Base-by-base conservation (phyloP, 805 yeast genomes). In the Wickerhamiella vanderwaltii region DNA sequence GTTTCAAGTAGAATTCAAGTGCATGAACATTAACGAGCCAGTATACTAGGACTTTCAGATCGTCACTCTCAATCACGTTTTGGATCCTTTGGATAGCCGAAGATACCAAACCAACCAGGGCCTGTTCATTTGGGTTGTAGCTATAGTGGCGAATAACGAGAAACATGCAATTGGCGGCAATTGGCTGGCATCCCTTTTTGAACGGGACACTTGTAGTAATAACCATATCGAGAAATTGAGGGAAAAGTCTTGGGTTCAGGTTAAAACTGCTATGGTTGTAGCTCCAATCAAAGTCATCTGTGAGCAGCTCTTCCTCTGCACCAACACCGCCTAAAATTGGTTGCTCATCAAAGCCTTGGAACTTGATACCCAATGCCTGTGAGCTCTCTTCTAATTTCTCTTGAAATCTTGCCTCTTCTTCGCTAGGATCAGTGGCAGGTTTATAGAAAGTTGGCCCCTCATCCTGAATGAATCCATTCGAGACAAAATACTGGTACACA, bases 11-110 rank as follows among this genome's bases (percentile, higher is more conserved):
- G 58, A 80, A 88, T 53, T 79, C 77, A 39, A 88, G 62, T 49
- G 82, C 77, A 45, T 82, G 81, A 34, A 81, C 57, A 19, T 81
- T 79, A 4, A 94, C 77, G 28, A 91, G 70, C 97, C 97, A 91
- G 57, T 85, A 88, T 39, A 94, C 79, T 47, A 62, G 37, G 41
- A 50, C 59, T n/a, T 65, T 62, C 45, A 66, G 52, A 42, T 66
- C 70, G 16, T 48, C 49, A 35, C 58, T 58, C n/a, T 53, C 52
- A n/a, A 58, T 53, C 2, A 50, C 55, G 6, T 56, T 48, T 29
- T 52, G 46, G 35, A 66, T 60, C 6, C 66, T 58, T 6, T 59
- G 51, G 9, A 55, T 46, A 3, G 52, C 49, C 4, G 66, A 62
- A 12, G 46, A 42, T 26, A 64, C 37, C 15, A 66, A 49, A 22